Conservation (phyloP, 768 basidiomycete genomes). For the Cystobasidiopsis lactophilus region DNA sequence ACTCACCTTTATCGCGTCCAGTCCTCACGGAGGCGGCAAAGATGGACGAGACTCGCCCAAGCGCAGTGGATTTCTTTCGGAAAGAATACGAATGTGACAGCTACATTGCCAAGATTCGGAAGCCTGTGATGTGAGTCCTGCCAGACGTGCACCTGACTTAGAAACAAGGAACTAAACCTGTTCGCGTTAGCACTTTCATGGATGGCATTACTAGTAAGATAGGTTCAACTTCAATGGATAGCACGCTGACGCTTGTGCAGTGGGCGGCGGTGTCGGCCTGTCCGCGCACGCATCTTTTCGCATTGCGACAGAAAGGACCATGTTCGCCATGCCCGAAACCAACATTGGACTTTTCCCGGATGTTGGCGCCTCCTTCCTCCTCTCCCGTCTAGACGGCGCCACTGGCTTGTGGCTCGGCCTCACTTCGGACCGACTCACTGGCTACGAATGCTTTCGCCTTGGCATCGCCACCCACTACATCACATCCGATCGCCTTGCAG, state of each 20-base stretch:
- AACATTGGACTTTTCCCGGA: conserved; percentile 41
- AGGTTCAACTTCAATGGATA: conserved; percentile 24
- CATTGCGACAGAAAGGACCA: conserved; percentile 75
- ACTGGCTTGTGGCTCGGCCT: conserved; percentile 84
- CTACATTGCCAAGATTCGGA: conserved; percentile 25
- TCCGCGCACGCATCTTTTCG: conserved; percentile 64
- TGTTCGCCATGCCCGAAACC: conserved; percentile 82
- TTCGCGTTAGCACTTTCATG: conserved; percentile 38
- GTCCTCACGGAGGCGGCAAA: conserved; percentile 15
- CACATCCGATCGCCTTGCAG: conserved; percentile 46
- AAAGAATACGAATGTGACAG: conserved; percentile 36
- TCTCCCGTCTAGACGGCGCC: conserved; percentile 72
- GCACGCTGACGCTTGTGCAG: conserved; percentile 27
- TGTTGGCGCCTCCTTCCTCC: conserved; percentile 74
- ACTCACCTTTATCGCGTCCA: conserved; percentile 7
- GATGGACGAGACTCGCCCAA: conserved; percentile 33
- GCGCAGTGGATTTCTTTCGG: conserved; percentile 72
- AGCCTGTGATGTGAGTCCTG: conserved; percentile 46
- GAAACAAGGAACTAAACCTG: too few species aligned
- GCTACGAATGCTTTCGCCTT: conserved; percentile 40
- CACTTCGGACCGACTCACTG: conserved; percentile 48
- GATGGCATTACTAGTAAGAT: conserved; percentile 80
- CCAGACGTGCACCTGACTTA: too few species aligned
- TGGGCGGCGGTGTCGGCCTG: conserved; percentile 91
- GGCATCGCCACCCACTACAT: conserved; percentile 90